Percentiles rank a stretch among this genome's conserved stretches.
phyloP scores from a whole-genome alignment of 2,329 filamentous ascomycete genomes.

The Herpomyces periplanetae region DNA sequence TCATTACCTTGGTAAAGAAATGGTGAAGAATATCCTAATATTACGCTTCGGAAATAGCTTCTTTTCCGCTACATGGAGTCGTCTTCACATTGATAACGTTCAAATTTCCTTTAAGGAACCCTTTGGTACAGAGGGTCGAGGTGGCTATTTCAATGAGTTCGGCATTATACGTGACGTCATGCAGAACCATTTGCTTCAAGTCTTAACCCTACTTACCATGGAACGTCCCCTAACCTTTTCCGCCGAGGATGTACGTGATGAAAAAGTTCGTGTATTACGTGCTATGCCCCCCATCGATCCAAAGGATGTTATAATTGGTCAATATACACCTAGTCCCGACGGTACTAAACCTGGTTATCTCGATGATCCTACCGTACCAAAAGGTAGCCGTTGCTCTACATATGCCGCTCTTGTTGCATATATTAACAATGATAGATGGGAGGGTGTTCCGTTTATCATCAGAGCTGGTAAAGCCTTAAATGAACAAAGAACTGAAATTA shows the following conservation, averaged over 20 bases:
- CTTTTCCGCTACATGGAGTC: conserved; percentile 92
- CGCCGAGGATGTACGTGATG: conserved; percentile 83
- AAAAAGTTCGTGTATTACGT: conserved; percentile 84
- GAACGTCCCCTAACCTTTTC: conserved; percentile 95
- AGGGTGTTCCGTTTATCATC: conserved; percentile 92
- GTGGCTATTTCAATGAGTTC: conserved; percentile 97
- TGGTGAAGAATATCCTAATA: conserved; percentile 99
- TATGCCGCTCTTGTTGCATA: conserved; percentile 91
- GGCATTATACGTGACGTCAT: conserved; percentile 97
- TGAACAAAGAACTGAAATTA: conserved; percentile 97
- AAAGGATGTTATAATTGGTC: conserved; percentile 97
- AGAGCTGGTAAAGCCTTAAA: conserved; percentile 97
- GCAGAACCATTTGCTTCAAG: conserved; percentile 95
- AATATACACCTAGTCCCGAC: conserved; percentile 84
- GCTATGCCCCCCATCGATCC: conserved; percentile 79
- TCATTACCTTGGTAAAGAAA: conserved; percentile 97
- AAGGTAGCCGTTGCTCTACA: conserved; percentile 83
- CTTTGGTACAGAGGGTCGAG: conserved; percentile 85
- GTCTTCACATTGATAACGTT: conserved; percentile 94
- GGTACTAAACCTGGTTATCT: conserved; percentile 91
- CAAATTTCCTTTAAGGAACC: conserved; percentile 99
- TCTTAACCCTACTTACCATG: conserved; percentile 84
- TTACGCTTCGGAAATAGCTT: conserved; percentile 95
- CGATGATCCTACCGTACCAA: conserved; percentile 89
- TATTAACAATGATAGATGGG: conserved; percentile 99